Percentiles rank a stretch among this genome's conserved stretches.
Conservation (phyloP, 2,329 filamentous ascomycete species). For the Neonectria punicea region DNA sequence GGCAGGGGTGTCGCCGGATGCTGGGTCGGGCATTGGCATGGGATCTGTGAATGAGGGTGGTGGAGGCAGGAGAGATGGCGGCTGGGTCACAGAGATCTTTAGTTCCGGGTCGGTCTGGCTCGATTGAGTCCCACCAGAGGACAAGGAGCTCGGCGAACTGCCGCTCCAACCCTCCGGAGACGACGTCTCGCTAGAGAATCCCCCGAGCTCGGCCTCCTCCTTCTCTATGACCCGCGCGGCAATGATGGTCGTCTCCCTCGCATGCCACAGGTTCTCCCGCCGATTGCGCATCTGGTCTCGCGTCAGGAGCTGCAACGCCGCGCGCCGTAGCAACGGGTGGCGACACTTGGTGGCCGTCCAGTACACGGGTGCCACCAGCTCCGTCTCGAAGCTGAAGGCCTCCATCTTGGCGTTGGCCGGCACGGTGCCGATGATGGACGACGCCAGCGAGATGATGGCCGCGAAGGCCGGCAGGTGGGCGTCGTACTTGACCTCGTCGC, state of each 20-base stretch:
- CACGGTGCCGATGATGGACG: conserved; percentile 40
- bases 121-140: neutral
- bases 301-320: conserved; percentile 51
- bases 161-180: neutral
- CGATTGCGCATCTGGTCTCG: conserved; percentile 45
- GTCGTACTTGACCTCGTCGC: conserved; percentile 50
- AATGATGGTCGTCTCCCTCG: conserved; percentile 45
- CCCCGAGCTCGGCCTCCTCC: conserved; percentile 43
- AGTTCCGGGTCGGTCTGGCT: conserved; percentile 7
- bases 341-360: conserved; percentile 54
- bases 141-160: neutral
- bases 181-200: neutral
- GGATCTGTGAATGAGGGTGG: conserved; percentile 32
- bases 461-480: conserved; percentile 49
- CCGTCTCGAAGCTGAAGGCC: conserved; percentile 55
- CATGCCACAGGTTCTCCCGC: conserved; percentile 54
- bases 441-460: conserved; percentile 49
- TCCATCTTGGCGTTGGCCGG: conserved; percentile 26
- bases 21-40: conserved; percentile 13
- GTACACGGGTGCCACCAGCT: conserved; percentile 54
- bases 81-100: conserved; percentile 22
- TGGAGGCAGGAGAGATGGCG: conserved; percentile 22
- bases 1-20: neutral
- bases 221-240: conserved; percentile 49
- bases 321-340: conserved; percentile 53